Base-by-base conservation (phyloP, 179 eudicot genomes). In the Heliamphora pulchella region DNA sequence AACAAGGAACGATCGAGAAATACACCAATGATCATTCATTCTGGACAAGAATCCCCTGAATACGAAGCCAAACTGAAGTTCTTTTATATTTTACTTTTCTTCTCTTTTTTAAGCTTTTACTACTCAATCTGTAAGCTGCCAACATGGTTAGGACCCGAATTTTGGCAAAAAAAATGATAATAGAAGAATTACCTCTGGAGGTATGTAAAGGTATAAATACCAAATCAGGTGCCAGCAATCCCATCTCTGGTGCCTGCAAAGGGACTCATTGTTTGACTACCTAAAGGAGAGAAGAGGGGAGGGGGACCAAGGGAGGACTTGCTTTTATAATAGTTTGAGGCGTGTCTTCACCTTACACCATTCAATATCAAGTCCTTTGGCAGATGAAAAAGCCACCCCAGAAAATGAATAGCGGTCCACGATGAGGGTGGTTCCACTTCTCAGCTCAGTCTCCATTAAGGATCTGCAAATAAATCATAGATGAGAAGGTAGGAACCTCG, bases 321-420 rank as follows among this genome's bases (percentile, higher is more conserved):
- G 44, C 46, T 70, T 44, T 22, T 9, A 3, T 68, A 85, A 46
- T 31, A 71, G 46, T n/a, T 50, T 4, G 20, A 67, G 62, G 64
- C 54, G 68, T 47, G 57, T 44, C 6, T 44, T 81, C 86, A 94
- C 99, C 96, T 94, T 94, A 74, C 99, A 92, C 97, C 98, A 96
- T 41, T 91, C 88, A 65, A 92, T 79, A 82, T 89, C 89, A 64
- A 94, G 90, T 82, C 98, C 99, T 87, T 94, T 94, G 63, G 99
- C 99, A 82, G 98, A 86, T 41, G 99, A 94, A 85, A 96, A 96
- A 5, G 98, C 98, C 78, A 96, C 98, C 70, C 99, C 99, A 43
- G 99, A 96, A 84, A 90, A 96, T 44, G 99, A 91, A 87, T 96
- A 96, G 8, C 99, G 98, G 87, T 94, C 99, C 74, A 96, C 91